Conservation (phyloP, 2,329 filamentous ascomycete species). For the Sclerotiophoma versabilis region DNA sequence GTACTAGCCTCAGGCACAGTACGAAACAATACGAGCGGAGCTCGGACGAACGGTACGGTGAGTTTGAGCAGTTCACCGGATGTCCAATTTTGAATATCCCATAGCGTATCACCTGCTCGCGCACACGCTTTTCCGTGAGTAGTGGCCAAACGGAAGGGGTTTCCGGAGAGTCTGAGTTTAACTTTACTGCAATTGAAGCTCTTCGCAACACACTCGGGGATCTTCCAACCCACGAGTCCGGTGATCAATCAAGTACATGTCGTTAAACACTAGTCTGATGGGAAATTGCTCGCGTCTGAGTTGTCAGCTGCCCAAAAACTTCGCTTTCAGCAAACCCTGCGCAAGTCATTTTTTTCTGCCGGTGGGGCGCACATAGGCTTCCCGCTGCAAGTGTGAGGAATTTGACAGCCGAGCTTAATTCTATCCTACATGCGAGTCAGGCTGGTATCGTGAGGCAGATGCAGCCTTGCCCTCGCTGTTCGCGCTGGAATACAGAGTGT, state of each 20-base stretch:
- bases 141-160: neutral
- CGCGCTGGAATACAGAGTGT: constrained; percentile 2
- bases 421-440: constrained; percentile 7
- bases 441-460: neutral
- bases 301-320: constrained; percentile 6
- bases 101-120: neutral
- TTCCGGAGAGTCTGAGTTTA: neutral
- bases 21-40: constrained; percentile 1
- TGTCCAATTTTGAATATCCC: neutral
- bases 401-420: constrained; percentile 17
- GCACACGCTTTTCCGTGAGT: neutral
- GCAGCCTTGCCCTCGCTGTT: constrained; percentile 9
- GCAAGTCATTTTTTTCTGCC: constrained; percentile 20
- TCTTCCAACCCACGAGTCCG: neutral
- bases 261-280: neutral
- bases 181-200: neutral
- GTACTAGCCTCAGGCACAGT: constrained; percentile 8
- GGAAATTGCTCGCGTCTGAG: neutral
- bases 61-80: constrained; percentile 8
- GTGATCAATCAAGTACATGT: constrained; percentile 4
- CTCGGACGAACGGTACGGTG: constrained; percentile 17
- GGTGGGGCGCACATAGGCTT: constrained; percentile 16
- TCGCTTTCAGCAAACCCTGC: constrained; percentile 1
- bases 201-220: constrained; percentile 8
- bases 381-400: constrained; percentile 16